phyloP scores from a whole-genome alignment of 495 filamentous ascomycete species.

The Daldinia decipiens region DNA sequence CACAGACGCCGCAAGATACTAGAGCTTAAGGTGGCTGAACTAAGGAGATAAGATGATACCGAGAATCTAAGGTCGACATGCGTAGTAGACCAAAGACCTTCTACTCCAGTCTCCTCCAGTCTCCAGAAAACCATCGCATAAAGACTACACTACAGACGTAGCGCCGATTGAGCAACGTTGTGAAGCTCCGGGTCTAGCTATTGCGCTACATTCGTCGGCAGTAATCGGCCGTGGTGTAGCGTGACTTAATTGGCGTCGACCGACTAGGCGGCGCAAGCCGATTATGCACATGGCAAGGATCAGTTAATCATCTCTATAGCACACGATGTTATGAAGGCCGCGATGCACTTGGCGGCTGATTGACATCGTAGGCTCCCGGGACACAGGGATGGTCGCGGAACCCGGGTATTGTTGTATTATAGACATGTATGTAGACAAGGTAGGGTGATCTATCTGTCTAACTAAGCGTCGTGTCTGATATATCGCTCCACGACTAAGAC shows the following conservation, averaged over 20 bases:
- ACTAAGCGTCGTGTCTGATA: slow-evolving; percentile 30
- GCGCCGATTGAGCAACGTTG: not conserved
- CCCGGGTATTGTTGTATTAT: slow-evolving; percentile 29
- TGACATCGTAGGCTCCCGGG: slow-evolving; percentile 25
- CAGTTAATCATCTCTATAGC: slow-evolving; percentile 5
- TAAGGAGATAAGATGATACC: slow-evolving; percentile 6
- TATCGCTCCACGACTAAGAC: slow-evolving; percentile 34
- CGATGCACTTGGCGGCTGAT: slow-evolving; percentile 37
- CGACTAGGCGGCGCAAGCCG: slow-evolving; percentile 35
- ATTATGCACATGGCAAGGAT: slow-evolving; percentile 26
- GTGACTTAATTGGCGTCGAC: slow-evolving; percentile 32
- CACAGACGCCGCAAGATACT: slow-evolving; percentile 24
- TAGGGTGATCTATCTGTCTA: slow-evolving; percentile 25
- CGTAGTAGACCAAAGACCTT: not conserved
- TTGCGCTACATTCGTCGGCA: slow-evolving; percentile 25
- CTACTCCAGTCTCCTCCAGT: slow-evolving; percentile 1
- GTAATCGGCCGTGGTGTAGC: slow-evolving; percentile 29
- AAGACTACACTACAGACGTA: slow-evolving; percentile 1
- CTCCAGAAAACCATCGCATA: slow-evolving; percentile 5
- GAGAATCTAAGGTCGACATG: no score
- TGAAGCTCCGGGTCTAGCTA: slow-evolving; percentile 18
- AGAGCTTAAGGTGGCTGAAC: slow-evolving; percentile 19
- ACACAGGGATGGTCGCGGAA: slow-evolving; percentile 20
- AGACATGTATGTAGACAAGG: slow-evolving; percentile 10
- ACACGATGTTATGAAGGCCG: slow-evolving; percentile 27